Percentiles rank a stretch among this genome's conserved stretches.
Conservation (phyloP, 768 basidiomycete species). For the Tricholoma flavovirens region DNA sequence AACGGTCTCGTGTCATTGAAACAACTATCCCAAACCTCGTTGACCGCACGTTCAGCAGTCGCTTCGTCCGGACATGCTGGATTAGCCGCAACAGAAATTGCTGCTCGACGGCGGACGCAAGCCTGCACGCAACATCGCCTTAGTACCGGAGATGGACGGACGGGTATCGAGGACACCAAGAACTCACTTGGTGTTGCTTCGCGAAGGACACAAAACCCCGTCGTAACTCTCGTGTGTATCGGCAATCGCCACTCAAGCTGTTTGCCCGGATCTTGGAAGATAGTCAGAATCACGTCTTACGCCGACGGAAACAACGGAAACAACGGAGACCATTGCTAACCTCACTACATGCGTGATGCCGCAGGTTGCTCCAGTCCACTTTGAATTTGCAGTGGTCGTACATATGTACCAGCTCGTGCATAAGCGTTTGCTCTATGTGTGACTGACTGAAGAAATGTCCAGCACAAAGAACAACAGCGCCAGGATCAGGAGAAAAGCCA, state of each 20-base stretch:
- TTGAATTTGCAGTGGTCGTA: slow-evolving; percentile 95
- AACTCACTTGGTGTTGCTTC: slow-evolving; percentile 86
- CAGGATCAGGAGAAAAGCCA: slow-evolving; percentile 74
- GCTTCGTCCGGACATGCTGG: slow-evolving; percentile 71
- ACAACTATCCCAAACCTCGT: slow-evolving; percentile 97
- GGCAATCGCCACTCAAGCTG: slow-evolving; percentile 90
- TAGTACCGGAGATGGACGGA: neutral
- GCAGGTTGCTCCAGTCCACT: slow-evolving; percentile 83
- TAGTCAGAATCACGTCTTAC: slow-evolving; percentile 2
- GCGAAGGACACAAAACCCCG: slow-evolving; percentile 76
- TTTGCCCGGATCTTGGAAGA: slow-evolving; percentile 83
- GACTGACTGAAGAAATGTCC: slow-evolving; percentile 74
- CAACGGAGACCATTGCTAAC: slow-evolving; percentile 36
- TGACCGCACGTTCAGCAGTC: slow-evolving; percentile 83
- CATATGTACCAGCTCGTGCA: slow-evolving; percentile 92
- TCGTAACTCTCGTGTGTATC: slow-evolving; percentile 73
- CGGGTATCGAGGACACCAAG: slow-evolving; percentile 3
- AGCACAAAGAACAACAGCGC: slow-evolving; percentile 81
- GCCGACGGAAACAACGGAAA: neutral
- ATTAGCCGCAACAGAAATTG: slow-evolving; percentile 76
- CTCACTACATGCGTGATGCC: slow-evolving; percentile 97
- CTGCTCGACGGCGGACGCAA: slow-evolving; percentile 85
- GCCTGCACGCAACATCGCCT: slow-evolving; percentile 45
- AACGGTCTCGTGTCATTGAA: slow-evolving; percentile 94
- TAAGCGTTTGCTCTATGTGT: slow-evolving; percentile 90